A percentile compares a stretch with the other conserved stretches of the same genome.
phyloP scores from a whole-genome alignment of 768 basidiomycete species.

The Erythrobasidium yunnanense region DNA sequence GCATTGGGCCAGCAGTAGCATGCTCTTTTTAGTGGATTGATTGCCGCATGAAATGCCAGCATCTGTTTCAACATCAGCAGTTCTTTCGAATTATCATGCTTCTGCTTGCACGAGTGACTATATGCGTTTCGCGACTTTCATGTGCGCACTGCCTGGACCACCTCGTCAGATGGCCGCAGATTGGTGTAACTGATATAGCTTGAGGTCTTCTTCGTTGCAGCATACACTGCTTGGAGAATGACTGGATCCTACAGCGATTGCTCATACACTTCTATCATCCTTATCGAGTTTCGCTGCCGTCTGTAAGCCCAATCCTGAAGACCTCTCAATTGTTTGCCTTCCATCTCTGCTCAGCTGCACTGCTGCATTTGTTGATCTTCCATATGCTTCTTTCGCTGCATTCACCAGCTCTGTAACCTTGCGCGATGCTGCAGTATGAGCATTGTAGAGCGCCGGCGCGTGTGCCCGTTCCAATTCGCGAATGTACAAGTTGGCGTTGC shows the following conservation, averaged over 20 bases:
- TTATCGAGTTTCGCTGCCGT: background rate
- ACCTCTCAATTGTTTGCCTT: background rate
- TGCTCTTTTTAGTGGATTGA: too few relatives aligned
- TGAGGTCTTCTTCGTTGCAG: too few relatives aligned
- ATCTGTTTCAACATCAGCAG: too few relatives aligned
- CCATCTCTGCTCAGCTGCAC: background rate
- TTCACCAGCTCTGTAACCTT: background rate
- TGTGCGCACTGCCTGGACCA: too few relatives aligned
- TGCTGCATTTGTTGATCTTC: background rate
- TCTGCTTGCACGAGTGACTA: too few relatives aligned
- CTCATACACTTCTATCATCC: background rate
- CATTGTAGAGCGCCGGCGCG: conserved; percentile 49
- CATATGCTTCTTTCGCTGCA: background rate
- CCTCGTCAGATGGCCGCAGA: too few relatives aligned
- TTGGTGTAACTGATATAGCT: too few relatives aligned
- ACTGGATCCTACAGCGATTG: background rate
- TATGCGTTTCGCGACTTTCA: too few relatives aligned
- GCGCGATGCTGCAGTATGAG: background rate
- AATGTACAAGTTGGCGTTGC: conserved; percentile 58
- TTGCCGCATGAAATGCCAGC: too few relatives aligned
- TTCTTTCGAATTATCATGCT: too few relatives aligned
- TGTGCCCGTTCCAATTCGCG: conserved; percentile 60
- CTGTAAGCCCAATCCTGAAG: background rate
- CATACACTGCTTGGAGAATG: too few relatives aligned
- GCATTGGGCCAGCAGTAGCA: too few relatives aligned